A percentile compares a stretch with the other conserved stretches of the same genome.
These are phyloP conservation scores for Herpetomonas samuelpessoai DNA, from an alignment of 208 protist genomes.

Conservation along the genomic window DNA sequence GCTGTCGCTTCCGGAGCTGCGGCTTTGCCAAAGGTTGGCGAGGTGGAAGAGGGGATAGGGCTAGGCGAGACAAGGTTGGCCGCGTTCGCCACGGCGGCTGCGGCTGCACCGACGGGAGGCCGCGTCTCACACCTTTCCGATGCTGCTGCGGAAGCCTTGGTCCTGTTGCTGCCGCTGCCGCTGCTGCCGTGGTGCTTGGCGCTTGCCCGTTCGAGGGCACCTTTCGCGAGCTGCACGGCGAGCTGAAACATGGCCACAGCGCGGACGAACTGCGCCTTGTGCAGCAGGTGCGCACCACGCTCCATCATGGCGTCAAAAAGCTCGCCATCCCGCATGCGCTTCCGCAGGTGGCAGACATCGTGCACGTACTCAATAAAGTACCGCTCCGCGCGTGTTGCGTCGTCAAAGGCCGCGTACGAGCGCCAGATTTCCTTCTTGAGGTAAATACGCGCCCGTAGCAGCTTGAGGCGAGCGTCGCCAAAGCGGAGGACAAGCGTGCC, in stretches of 20 bases:
- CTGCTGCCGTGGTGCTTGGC: constrained; percentile 2
- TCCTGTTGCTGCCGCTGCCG: background rate
- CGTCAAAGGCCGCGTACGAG: constrained; percentile 54
- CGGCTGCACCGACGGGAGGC: background rate
- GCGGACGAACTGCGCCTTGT: constrained; percentile 42
- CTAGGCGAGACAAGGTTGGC: constrained; percentile 1
- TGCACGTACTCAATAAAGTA: constrained; percentile 74
- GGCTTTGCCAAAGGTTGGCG: constrained; percentile 8
- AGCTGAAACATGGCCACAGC: constrained; percentile 45
- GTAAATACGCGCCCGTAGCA: constrained; percentile 52
- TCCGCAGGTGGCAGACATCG: constrained; percentile 37
- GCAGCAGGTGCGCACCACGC: constrained; percentile 71
- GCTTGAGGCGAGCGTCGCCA: constrained; percentile 41
- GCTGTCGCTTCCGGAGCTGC: constrained; percentile 5
- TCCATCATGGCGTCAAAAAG: constrained; percentile 73
- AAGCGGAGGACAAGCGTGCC: constrained; percentile 63
- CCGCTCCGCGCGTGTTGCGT: constrained; percentile 36
- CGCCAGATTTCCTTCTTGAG: constrained; percentile 64
- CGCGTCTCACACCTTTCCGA: background rate
- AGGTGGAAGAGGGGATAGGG: constrained; percentile 5
- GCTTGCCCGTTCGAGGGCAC: constrained; percentile 22
- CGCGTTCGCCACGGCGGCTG: background rate
- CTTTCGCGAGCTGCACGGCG: constrained; percentile 61
- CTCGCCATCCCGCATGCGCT: constrained; percentile 32
- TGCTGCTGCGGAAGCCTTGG: constrained; percentile 1